phyloP scores from a whole-genome alignment of 2,329 filamentous ascomycete species.

The Thelonectria discophora region DNA sequence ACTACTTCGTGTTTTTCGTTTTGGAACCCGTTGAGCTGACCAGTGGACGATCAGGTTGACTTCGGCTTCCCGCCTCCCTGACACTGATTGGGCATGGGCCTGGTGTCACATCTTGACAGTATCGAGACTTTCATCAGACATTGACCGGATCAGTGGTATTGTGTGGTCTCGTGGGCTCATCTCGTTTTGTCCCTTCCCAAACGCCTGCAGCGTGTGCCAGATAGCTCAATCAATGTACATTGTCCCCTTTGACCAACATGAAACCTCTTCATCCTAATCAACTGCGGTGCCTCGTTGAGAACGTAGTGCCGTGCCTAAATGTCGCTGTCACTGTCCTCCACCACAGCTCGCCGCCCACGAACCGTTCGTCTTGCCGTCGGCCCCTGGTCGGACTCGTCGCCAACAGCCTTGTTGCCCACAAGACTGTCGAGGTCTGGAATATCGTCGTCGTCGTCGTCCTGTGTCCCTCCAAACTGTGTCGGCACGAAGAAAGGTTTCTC shows the following conservation, averaged over 20 bases:
- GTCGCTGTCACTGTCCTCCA: slow-evolving; percentile 47
- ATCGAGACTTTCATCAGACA: slow-evolving; percentile 1
- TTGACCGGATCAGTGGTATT: slow-evolving; percentile 6
- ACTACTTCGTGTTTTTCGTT: slow-evolving; percentile 4
- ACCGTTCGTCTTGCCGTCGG: slow-evolving; percentile 26
- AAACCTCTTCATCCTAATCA: neutral
- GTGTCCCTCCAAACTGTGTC: slow-evolving; percentile 50
- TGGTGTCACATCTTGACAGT: neutral
- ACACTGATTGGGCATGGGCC: neutral
- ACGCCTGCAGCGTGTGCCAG: slow-evolving; percentile 9
- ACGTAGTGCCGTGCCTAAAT: slow-evolving; percentile 23
- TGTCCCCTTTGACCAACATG: neutral
- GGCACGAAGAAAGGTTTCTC: slow-evolving; percentile 50
- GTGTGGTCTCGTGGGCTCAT: neutral
- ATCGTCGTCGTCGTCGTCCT: slow-evolving; percentile 54
- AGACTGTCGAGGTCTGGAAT: slow-evolving; percentile 49
- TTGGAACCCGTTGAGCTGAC: slow-evolving; percentile 28
- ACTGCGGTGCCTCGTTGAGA: slow-evolving; percentile 5
- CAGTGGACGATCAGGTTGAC: slow-evolving; percentile 24
- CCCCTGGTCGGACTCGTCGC: slow-evolving; percentile 33
- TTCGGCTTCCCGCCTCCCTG: too few species aligned
- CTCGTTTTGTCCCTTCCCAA: neutral
- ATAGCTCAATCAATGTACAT: slow-evolving; percentile 30
- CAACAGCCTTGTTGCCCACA: slow-evolving; percentile 27
- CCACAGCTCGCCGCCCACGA: slow-evolving; percentile 43